Conservation (phyloP, 306 rosid species). For the Canavalia gladiata region DNA sequence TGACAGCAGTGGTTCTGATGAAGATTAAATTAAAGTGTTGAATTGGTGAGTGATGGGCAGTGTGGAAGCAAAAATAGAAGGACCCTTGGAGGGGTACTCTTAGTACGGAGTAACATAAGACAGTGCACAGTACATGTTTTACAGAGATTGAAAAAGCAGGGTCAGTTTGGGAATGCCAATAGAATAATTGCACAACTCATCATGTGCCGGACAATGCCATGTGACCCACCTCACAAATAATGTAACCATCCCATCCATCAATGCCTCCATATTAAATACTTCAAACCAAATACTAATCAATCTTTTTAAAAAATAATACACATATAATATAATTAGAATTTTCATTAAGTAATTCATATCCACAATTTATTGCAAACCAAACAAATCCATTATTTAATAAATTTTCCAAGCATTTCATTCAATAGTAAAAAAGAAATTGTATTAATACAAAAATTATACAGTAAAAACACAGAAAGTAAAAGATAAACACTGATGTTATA, state of each 20-base stretch:
- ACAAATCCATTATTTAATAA: too few species aligned
- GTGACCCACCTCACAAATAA: slow-evolving; percentile 52
- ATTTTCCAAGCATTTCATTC: too few species aligned
- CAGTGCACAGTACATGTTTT: slow-evolving; percentile 17
- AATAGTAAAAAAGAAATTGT: too few species aligned
- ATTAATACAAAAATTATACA: too few species aligned
- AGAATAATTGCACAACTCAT: slow-evolving; percentile 38
- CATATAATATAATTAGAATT: too few species aligned
- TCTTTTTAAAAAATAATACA: background rate
- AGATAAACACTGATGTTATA: too few species aligned
- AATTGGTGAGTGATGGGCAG: background rate
- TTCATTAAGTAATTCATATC: too few species aligned
- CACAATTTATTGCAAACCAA: too few species aligned
- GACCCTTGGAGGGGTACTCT: slow-evolving; percentile 31
- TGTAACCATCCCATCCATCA: slow-evolving; percentile 44
- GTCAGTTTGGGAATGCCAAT: slow-evolving; percentile 39
- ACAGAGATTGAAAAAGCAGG: slow-evolving; percentile 1
- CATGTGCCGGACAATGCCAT: slow-evolving; percentile 52
- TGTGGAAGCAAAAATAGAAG: slow-evolving; percentile 29
- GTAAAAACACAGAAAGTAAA: too few species aligned
- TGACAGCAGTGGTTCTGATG: slow-evolving; percentile 20
- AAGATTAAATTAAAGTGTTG: slow-evolving; percentile 6
- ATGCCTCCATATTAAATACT: background rate
- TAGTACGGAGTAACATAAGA: slow-evolving; percentile 52
- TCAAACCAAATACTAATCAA: background rate